These are phyloP conservation scores for Tricholoma sp. DNA, from an alignment of 768 basidiomycete species.

Conservation along the genomic window DNA sequence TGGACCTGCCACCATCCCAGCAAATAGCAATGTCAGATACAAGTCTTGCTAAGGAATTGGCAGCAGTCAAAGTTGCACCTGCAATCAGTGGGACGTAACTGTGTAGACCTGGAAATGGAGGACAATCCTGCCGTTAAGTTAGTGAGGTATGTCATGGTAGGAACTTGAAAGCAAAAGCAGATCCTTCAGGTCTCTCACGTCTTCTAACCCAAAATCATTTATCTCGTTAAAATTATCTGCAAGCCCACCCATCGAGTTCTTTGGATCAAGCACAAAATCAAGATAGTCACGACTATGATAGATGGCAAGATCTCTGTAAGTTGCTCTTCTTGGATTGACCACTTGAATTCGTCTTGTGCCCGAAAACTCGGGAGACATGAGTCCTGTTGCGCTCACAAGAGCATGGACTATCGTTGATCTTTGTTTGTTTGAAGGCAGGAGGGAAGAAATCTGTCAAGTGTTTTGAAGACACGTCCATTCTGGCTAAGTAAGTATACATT, in stretches of 20 bases:
- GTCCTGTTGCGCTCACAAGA: constrained; percentile 46
- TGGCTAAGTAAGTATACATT: too few species aligned
- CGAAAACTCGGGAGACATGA: constrained; percentile 32
- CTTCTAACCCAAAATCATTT: constrained; percentile 24
- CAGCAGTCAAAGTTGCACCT: constrained; percentile 75
- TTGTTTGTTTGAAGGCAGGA: constrained; percentile 65
- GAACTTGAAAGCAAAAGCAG: neutral
- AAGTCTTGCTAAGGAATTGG: constrained; percentile 46
- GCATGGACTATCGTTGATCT: constrained; percentile 66
- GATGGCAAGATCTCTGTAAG: constrained; percentile 46
- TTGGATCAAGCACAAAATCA: constrained; percentile 44
- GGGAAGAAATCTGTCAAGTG: constrained; percentile 32
- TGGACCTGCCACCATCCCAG: constrained; percentile 88
- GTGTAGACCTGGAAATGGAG: constrained; percentile 63
- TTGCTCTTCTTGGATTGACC: constrained; percentile 51
- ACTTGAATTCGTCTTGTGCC: constrained; percentile 32
- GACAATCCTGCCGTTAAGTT: constrained; percentile 62
- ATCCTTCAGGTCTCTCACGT: constrained; percentile 22
- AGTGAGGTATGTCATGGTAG: too few species aligned
- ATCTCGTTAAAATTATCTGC: constrained; percentile 22
- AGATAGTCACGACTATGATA: constrained; percentile 77
- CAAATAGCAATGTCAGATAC: constrained; percentile 62
- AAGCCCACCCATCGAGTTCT: constrained; percentile 14
- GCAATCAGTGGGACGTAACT: constrained; percentile 70
- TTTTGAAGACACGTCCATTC: neutral